These are phyloP conservation scores for Verticillium nubilum DNA, from an alignment of 2,329 filamentous ascomycete species.

Conservation along the genomic window DNA sequence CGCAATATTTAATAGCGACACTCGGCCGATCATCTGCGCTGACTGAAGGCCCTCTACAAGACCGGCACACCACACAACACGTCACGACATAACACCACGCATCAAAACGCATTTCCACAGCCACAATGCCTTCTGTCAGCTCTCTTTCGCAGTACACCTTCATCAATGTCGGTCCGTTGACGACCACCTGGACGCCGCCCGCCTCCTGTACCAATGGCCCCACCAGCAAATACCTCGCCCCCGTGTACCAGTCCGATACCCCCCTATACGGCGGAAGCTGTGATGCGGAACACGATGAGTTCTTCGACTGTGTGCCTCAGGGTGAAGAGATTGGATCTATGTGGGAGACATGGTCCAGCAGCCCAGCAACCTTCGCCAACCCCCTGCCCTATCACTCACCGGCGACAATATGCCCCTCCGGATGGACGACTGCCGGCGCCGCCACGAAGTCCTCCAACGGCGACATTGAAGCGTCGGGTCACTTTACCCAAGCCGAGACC, in stretches of 20 bases:
- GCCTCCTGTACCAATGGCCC: constrained; percentile 14
- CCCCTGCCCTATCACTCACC: constrained; percentile 16
- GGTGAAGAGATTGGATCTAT: constrained; percentile 1
- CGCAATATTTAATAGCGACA: too few species aligned
- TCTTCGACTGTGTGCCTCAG: constrained; percentile 15
- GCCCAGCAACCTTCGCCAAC: neutral
- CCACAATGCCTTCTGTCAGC: constrained; percentile 19
- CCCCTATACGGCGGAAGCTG: constrained; percentile 8
- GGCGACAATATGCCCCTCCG: constrained; percentile 15
- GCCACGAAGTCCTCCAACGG: constrained; percentile 2
- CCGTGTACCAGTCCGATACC: neutral
- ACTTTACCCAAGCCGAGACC: neutral
- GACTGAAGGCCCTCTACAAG: too few species aligned
- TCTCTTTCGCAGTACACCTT: constrained; percentile 10
- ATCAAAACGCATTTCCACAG: neutral
- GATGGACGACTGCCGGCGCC: constrained; percentile 17
- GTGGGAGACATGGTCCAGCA: neutral
- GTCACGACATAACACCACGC: too few species aligned
- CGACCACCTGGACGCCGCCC: constrained; percentile 20
- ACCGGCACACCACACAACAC: too few species aligned
- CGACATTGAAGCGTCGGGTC: neutral
- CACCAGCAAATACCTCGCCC: neutral
- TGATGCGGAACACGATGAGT: neutral
- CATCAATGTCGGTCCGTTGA: constrained; percentile 23
- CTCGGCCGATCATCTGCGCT: too few species aligned